Percentiles rank a stretch among this genome's conserved stretches.
phyloP scores from a whole-genome alignment of 1,139 yeast genomes.

The Candida pseudoviswanathii region DNA sequence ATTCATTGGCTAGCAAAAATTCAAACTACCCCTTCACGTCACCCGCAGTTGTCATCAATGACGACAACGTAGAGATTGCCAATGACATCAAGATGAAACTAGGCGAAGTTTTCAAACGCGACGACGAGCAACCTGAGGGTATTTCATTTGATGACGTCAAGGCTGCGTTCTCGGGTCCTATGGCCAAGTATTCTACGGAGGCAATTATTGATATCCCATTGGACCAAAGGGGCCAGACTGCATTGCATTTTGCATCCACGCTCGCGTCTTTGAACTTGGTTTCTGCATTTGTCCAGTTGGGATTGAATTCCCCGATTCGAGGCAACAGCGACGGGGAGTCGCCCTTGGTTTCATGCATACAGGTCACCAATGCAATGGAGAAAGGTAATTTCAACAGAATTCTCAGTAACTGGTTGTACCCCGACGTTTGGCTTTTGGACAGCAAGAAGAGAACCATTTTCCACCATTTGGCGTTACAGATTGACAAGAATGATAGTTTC shows the following conservation, averaged over 20 bases:
- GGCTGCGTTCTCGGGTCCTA: slow-evolving; percentile 24
- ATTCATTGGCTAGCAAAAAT: slow-evolving; percentile 33
- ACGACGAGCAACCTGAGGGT: slow-evolving; percentile 29
- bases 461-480: slow-evolving; percentile 37
- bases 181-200: slow-evolving; percentile 15
- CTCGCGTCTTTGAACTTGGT: slow-evolving; percentile 44
- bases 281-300: slow-evolving; percentile 37
- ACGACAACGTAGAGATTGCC: slow-evolving; percentile 34
- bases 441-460: slow-evolving; percentile 36
- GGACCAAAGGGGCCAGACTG: slow-evolving; percentile 47
- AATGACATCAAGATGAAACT: slow-evolving; percentile 58
- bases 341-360: slow-evolving; percentile 42
- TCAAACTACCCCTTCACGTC: slow-evolving; percentile 54
- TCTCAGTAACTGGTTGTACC: slow-evolving; percentile 38
- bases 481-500: slow-evolving; percentile 32
- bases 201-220: slow-evolving; percentile 38
- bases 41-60: slow-evolving; percentile 49
- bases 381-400: slow-evolving; percentile 41
- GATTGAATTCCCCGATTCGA: slow-evolving; percentile 43
- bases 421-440: slow-evolving; percentile 41
- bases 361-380: slow-evolving; percentile 51
- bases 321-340: slow-evolving; percentile 45
- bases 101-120: slow-evolving; percentile 48
- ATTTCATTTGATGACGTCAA: slow-evolving; percentile 40
- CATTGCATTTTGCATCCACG: slow-evolving; percentile 49